Evolutionary conservation across 2,329 filamentous ascomycete genomes (phyloP).

Genomic region (Paraconiothyrium sp.): DNA sequence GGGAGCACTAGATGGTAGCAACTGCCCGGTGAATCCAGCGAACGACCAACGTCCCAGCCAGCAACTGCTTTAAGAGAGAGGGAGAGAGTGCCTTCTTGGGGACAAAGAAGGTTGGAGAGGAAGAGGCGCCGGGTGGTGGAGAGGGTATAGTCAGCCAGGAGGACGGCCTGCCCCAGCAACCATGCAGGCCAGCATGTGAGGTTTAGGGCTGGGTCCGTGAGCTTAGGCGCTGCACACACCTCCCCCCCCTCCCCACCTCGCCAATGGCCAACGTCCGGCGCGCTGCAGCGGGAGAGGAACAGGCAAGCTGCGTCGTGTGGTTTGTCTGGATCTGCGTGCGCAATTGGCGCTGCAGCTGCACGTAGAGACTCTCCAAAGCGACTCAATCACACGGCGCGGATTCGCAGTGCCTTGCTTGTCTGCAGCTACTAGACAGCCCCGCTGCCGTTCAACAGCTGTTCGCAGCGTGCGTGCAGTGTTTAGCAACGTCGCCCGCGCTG

Average conservation of each 20-base stretch:
- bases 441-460: slow-evolving; percentile 19
- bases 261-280: slow-evolving; percentile 6
- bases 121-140: slow-evolving; percentile 42
- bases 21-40: slow-evolving; percentile 36
- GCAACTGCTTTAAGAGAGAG: slow-evolving; percentile 31
- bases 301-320: slow-evolving; percentile 33
- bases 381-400: slow-evolving; percentile 27
- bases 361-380: slow-evolving; percentile 1
- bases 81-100: slow-evolving; percentile 47
- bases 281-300: slow-evolving; percentile 32
- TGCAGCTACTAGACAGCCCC: slow-evolving; percentile 20
- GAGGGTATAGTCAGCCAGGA: slow-evolving; percentile 48
- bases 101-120: slow-evolving; percentile 51
- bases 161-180: slow-evolving; percentile 37
- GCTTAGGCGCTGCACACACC: slow-evolving; percentile 42
- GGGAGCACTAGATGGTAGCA: slow-evolving; percentile 31
- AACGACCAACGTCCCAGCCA: slow-evolving; percentile 38
- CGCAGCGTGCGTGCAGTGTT: neutral
- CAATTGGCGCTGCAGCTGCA: slow-evolving; percentile 15
- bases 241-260: slow-evolving; percentile 29
- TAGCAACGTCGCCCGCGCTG: slow-evolving; percentile 11
- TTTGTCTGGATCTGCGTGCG: slow-evolving; percentile 28
- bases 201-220: slow-evolving; percentile 39
- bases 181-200: slow-evolving; percentile 30
- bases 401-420: slow-evolving; percentile 9